Conservation (phyloP, 495 filamentous ascomycete genomes). For the Aspergillus heteromorphus region DNA sequence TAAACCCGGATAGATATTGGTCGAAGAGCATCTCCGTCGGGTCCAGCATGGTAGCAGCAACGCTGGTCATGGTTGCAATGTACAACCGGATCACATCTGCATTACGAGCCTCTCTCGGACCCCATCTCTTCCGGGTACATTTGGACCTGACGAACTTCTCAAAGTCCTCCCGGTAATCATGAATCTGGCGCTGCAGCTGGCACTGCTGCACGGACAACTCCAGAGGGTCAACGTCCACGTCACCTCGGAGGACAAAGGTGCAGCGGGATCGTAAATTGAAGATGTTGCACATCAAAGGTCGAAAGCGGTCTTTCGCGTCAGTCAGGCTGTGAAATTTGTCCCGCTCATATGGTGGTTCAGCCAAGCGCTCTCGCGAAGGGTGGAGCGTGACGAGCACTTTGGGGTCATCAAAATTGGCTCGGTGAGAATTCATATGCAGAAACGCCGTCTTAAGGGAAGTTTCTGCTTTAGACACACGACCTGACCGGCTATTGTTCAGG, state of each 20-base stretch:
- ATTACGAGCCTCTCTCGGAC: not conserved
- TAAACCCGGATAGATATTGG: not conserved
- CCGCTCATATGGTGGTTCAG: not conserved
- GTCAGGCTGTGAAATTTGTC: not conserved
- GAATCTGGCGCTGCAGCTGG: not conserved
- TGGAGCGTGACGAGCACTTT: not conserved
- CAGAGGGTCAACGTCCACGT: not conserved
- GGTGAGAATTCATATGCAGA: not conserved
- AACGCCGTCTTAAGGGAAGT: not conserved
- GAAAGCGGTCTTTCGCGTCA: not conserved
- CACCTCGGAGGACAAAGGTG: not conserved
- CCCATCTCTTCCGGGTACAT: not conserved
- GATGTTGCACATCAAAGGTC: not conserved
- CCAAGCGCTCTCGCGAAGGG: not conserved
- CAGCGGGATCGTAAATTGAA: not conserved
- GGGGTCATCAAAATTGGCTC: not conserved
- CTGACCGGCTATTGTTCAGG: slow-evolving; percentile 1
- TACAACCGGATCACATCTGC: not conserved
- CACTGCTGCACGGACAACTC: not conserved
- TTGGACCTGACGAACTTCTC: not conserved
- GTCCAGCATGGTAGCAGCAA: not conserved
- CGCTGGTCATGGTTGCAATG: not conserved
- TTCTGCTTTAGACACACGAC: not conserved
- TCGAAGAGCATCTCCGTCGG: not conserved
- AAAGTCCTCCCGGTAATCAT: not conserved